Base-by-base conservation (phyloP, 805 yeast species). In the Torulaspora quercuum region DNA sequence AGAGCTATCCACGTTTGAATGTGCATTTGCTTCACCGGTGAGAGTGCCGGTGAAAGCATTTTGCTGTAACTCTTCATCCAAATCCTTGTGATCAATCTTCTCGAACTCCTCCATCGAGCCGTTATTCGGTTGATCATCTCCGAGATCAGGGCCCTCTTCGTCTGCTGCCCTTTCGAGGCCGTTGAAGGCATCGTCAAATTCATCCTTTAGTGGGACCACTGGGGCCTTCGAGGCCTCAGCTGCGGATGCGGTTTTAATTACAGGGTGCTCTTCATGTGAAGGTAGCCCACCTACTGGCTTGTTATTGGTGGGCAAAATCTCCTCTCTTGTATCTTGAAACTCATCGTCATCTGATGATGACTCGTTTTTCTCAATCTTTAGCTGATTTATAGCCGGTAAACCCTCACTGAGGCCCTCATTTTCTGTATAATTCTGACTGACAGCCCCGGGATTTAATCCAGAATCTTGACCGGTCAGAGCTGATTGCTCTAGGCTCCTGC, bases 351-450 rank as follows among this genome's bases (percentile, higher is more conserved):
- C 64, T 27, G 61, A 65, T 7, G 73, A 65, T 3, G 76, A 69
- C 13, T 69, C 73, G 41, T 74, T 70, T 42, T 76, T 82, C 29
- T 69, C 74, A 26, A 69, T 63, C 15, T 75, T 73, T 20, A 76
- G 54, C 46, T 80, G 80, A 45, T 67, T 60, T 28, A 79, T 74
- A 18, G 85, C 81, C 7, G 84, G 83, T 48, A 79, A 78, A 45
- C 78, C 84, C 9, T 68, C 29, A 10, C 21, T 34, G 32, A 26
- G 19, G 12, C 19, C 17, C 11, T 34, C 21, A 9, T 31, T 37
- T 2, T 29, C 39, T 6, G 27, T 36, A 2, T 33, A 27, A 3
- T 37, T 29, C 15, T 19, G 19, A 24, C n/a, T n/a, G n/a, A n/a
- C n/a, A n/a, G n/a, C n/a, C n/a, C n/a, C n/a, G n/a, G n/a, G n/a